phyloP scores from a whole-genome alignment of 306 rosid species.

The Fragaria ananassa region DNA sequence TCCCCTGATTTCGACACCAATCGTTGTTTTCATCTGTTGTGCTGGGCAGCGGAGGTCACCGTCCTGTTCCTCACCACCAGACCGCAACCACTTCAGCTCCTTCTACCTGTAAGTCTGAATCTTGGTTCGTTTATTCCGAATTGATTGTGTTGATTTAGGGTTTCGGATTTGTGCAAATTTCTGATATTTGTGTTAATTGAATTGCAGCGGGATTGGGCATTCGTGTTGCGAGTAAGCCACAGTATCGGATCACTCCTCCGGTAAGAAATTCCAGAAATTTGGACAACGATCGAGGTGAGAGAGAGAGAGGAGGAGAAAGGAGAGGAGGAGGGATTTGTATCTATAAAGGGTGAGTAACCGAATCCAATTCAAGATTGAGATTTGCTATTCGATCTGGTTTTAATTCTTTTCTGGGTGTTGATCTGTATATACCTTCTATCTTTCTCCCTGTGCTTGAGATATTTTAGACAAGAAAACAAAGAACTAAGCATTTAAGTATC shows the following conservation, averaged over 20 bases:
- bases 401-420: too few species aligned
- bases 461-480: constrained; percentile 30
- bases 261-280: constrained; percentile 31
- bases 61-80: constrained; percentile 44
- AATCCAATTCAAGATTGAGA: too few species aligned
- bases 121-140: not conserved
- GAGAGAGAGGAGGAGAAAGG: too few species aligned
- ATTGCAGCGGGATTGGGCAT: constrained; percentile 87
- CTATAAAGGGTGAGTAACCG: too few species aligned
- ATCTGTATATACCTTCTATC: too few species aligned
- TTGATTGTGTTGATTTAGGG: constrained; percentile 3
- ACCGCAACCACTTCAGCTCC: constrained; percentile 31
- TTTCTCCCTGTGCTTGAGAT: too few species aligned
- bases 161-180: not conserved
- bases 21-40: too few species aligned
- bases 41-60: constrained; percentile 18
- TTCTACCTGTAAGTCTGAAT: constrained; percentile 43
- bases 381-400: too few species aligned
- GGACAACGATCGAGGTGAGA: too few species aligned
- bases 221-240: constrained; percentile 63
- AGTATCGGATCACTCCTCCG: constrained; percentile 83
- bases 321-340: too few species aligned
- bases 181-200: too few species aligned
- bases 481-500: constrained; percentile 45
- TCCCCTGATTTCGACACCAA: too few species aligned